Evolutionary conservation across 73 alveolate species (phyloP).

Genomic region (Uronychia setigera): DNA sequence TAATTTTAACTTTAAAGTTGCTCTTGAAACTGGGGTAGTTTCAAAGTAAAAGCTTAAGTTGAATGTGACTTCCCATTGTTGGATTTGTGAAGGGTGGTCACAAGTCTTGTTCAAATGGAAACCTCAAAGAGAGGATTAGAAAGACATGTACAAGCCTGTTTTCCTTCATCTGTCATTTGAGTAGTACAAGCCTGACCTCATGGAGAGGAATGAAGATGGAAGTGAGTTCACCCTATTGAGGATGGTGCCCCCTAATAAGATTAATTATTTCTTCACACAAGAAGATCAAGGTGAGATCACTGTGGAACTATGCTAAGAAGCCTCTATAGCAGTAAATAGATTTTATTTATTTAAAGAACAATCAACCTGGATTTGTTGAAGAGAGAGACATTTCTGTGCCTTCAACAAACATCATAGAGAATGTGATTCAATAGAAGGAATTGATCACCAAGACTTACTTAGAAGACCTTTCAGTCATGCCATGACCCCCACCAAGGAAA

Average conservation of each 20-base stretch:
- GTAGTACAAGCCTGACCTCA: conserved; percentile 35
- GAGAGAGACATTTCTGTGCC: conserved; percentile 48
- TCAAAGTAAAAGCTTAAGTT: conserved; percentile 19
- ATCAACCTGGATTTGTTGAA: conserved; percentile 9
- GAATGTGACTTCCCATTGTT: conserved; percentile 57
- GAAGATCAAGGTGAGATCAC: conserved; percentile 11
- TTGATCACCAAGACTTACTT: conserved; percentile 47
- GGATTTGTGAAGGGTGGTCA: conserved; percentile 94
- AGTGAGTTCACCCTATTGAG: conserved; percentile 37
- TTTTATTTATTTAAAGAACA: not conserved
- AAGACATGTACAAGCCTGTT: conserved; percentile 25
- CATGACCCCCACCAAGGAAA: conserved; percentile 23
- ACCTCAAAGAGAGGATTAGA: conserved; percentile 45
- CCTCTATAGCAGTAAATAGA: conserved; percentile 1
- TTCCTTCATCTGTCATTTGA: conserved; percentile 47
- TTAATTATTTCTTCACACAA: conserved; percentile 69
- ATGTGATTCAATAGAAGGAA: conserved; percentile 13
- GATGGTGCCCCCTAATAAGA: conserved; percentile 81
- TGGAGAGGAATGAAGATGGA: conserved; percentile 30
- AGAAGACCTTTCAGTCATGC: conserved; percentile 35
- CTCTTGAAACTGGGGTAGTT: conserved; percentile 38
- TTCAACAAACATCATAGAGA: conserved; percentile 37
- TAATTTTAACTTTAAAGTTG: conserved; percentile 6
- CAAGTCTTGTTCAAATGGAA: conserved; percentile 73
- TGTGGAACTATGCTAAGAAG: not conserved